phyloP scores from a whole-genome alignment of 108 stramenopile genomes.

The Skeletonema tropicum region DNA sequence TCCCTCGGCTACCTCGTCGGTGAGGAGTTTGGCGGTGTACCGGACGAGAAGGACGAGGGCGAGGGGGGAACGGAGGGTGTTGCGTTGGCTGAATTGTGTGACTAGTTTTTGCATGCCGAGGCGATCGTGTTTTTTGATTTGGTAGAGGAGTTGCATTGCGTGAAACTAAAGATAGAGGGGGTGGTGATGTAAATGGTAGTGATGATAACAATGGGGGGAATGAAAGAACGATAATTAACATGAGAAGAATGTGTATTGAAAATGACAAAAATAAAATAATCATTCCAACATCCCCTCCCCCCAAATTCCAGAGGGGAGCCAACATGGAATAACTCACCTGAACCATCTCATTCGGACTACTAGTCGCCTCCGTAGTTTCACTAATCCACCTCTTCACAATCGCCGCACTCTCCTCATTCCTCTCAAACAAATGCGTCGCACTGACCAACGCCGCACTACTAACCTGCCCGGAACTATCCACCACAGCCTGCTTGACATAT shows the following conservation, averaged over 20 bases:
- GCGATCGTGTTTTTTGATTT: conserved; percentile 96
- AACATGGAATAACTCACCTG: no score
- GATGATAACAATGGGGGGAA: background rate
- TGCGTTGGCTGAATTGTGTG: conserved; percentile 86
- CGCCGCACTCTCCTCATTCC: conserved; percentile 75
- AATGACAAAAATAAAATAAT: background rate
- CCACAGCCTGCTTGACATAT: conserved; percentile 98
- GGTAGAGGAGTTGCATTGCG: conserved; percentile 98
- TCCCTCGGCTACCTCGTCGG: conserved; percentile 82
- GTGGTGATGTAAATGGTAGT: background rate
- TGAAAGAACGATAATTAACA: background rate
- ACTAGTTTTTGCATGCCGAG: conserved; percentile 97
- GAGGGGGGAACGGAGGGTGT: conserved; percentile 89
- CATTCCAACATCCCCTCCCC: background rate
- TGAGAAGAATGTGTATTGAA: background rate
- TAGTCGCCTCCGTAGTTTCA: conserved; percentile 94
- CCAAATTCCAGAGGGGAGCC: background rate
- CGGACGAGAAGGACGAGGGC: conserved; percentile 95
- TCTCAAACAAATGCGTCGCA: conserved; percentile 79
- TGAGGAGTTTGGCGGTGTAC: conserved; percentile 90
- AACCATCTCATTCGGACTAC: conserved; percentile 95
- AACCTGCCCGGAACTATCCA: conserved; percentile 95
- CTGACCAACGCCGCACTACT: conserved; percentile 95
- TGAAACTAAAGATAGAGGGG: conserved; percentile 73
- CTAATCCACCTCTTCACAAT: conserved; percentile 93